Conservation (phyloP, 2,329 filamentous ascomycete genomes). For the Microascus cirrosus region DNA sequence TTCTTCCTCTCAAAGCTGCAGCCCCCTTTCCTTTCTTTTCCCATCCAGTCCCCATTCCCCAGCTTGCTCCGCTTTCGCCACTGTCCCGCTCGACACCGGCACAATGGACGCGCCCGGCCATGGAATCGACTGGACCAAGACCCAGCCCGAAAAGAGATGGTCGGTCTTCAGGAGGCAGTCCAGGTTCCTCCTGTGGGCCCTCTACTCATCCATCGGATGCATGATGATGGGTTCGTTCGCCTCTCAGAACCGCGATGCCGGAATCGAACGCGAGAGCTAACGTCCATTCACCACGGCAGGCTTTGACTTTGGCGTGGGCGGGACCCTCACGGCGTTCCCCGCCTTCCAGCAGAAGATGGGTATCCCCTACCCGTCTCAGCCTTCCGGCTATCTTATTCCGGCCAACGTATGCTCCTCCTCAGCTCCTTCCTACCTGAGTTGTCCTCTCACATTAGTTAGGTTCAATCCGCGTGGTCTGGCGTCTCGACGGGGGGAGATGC, state of each 20-base stretch:
- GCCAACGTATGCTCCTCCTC: conserved; percentile 7
- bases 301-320: conserved; percentile 4
- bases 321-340: conserved; percentile 2
- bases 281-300: neutral
- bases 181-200: conserved; percentile 15
- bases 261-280: neutral
- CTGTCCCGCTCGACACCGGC: neutral
- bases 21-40: neutral
- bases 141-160: conserved; percentile 16
- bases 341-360: conserved; percentile 5
- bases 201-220: conserved; percentile 16
- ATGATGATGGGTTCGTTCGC: conserved; percentile 16
- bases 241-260: neutral
- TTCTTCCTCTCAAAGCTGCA: neutral
- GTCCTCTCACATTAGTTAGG: conserved; percentile 11
- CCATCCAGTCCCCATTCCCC: neutral
- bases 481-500: conserved; percentile 9
- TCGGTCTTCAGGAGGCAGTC: conserved; percentile 14
- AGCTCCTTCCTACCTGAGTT: neutral
- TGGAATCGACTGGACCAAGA: conserved; percentile 13
- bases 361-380: conserved; percentile 1
- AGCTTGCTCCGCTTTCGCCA: neutral
- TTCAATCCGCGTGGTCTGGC: conserved; percentile 14
- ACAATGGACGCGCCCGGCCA: neutral
- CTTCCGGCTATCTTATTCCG: conserved; percentile 14